Base-by-base conservation (phyloP, 345 rosid genomes). In the Psidium guajava region DNA sequence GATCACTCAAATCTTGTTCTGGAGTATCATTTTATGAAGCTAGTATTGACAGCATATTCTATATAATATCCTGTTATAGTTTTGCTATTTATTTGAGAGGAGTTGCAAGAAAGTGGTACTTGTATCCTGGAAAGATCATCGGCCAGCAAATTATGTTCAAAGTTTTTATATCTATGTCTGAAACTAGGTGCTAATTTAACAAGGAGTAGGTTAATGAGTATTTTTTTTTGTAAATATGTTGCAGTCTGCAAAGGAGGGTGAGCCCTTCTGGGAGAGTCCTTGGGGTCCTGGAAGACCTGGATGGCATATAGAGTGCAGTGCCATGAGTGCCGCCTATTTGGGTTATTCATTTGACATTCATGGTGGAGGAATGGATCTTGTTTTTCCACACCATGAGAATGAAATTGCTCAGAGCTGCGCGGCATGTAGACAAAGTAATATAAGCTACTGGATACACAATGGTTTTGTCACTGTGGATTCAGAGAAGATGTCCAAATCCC, bases 271-370 rank as follows among this genome's bases (percentile, higher is more conserved):
- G 99, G 96, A 95, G 92, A 95, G 99, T 81, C 99, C 96, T 2
- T 97, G 99, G 99, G 99, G 99, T 15, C 93, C 91, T 85, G 99
- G 99, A 89, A 93, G 98, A 86, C 99, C 99, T 47, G 99, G 98
- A 86, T 97, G 99, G 98, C 98, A 97, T 88, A 97, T 97, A 47
- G 98, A 97, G 89, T 95, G 98, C 87, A 97, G 99, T 87, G 98
- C 98, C 36, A 95, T 95, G 98, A 95, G 98, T 83, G 95, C 99
- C 21, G 89, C 96, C 87, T 97, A 97, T 93, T 93, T 97, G 55
- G 98, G 98, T 84, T 87, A 91, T 86, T 85, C 94, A 82, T 97
- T 97, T 88, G 99, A 97, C 89, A 93, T 97, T 85, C 99, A 95
- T 86, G 98, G 99, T 88, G 99, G 98, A 77, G 99, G 99, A 73